These are phyloP conservation scores for Fusarium dlaminii DNA, from an alignment of 2,329 filamentous ascomycete genomes.

Conservation along the genomic window DNA sequence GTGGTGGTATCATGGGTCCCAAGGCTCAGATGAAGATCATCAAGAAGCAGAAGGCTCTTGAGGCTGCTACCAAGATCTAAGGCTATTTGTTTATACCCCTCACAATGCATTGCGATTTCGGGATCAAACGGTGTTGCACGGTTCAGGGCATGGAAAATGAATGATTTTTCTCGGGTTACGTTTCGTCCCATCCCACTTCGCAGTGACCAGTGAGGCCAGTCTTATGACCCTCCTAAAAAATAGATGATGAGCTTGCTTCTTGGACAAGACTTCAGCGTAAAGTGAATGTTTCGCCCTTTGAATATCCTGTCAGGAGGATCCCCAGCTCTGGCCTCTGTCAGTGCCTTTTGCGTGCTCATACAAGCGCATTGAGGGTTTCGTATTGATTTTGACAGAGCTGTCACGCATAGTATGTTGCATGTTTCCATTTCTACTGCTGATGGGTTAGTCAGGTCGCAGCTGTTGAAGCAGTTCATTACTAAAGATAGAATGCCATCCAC, in stretches of 20 bases:
- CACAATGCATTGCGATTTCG: slow-evolving; percentile 51
- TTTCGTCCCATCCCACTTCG: slow-evolving; percentile 42
- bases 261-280: slow-evolving; percentile 31
- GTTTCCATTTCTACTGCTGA: background rate
- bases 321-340: background rate
- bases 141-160: slow-evolving; percentile 56
- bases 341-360: too few relatives aligned
- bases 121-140: slow-evolving; percentile 53
- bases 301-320: background rate
- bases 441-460: background rate
- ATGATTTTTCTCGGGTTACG: slow-evolving; percentile 52
- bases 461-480: too few relatives aligned
- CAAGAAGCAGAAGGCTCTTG: slow-evolving; percentile 95
- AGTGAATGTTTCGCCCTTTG: background rate
- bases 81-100: slow-evolving; percentile 52
- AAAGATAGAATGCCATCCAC: background rate
- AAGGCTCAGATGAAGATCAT: slow-evolving; percentile 83
- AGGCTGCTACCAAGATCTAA: slow-evolving; percentile 98
- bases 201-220: slow-evolving; percentile 43
- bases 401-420: background rate
- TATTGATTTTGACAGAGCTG: background rate
- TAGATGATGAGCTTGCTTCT: slow-evolving; percentile 44
- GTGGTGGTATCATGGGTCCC: slow-evolving; percentile 98
- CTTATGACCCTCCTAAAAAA: slow-evolving; percentile 51
- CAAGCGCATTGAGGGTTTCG: background rate